These are phyloP conservation scores for Trichoderma sp. DNA, from an alignment of 2,329 filamentous ascomycete genomes.

Conservation along the genomic window DNA sequence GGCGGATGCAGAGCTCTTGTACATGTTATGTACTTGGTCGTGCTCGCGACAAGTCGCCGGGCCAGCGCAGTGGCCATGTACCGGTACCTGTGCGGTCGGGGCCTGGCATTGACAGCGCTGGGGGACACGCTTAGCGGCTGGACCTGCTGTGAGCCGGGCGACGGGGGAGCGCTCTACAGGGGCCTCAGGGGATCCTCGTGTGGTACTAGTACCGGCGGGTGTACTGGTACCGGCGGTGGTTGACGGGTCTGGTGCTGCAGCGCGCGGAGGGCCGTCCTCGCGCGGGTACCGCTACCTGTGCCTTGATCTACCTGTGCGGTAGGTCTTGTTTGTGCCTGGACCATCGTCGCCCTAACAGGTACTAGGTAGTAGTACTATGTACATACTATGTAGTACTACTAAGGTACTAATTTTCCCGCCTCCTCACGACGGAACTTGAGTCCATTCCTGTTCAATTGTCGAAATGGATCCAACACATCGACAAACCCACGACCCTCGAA, in stretches of 20 bases:
- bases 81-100: neutral
- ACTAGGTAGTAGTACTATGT: no score
- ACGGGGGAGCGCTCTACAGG: constrained; percentile 8
- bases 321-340: neutral
- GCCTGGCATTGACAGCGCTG: neutral
- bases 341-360: no score
- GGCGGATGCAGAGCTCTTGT: neutral
- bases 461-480: neutral
- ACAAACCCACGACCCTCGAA: neutral
- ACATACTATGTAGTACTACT: no score
- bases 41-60: neutral
- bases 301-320: neutral
- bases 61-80: neutral
- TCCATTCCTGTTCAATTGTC: constrained; percentile 8
- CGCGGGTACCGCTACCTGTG: neutral
- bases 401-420: no score
- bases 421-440: constrained; percentile 1
- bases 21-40: constrained; percentile 10
- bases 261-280: neutral
- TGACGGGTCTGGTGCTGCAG: neutral
- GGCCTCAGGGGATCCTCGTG: constrained; percentile 7
- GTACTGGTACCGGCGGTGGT: neutral
- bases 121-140: neutral
- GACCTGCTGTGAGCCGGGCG: neutral
- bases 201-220: neutral